These are phyloP conservation scores for Starmerella stigmatis DNA, from an alignment of 805 yeast genomes.

Conservation along the genomic window DNA sequence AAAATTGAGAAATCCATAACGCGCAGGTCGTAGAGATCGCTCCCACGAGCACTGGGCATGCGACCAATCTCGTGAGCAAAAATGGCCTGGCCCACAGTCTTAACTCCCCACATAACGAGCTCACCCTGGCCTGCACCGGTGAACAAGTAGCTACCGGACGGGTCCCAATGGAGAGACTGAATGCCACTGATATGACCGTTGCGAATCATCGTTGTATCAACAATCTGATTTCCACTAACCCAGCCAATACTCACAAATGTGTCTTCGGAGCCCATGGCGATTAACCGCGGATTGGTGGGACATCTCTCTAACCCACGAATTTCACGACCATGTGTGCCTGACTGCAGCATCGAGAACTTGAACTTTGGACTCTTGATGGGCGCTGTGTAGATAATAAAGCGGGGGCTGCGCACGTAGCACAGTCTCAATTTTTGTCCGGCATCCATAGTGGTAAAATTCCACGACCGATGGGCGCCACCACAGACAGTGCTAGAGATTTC, in stretches of 20 bases:
- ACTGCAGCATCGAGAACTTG: conserved; percentile 30
- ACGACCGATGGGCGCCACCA: conserved; percentile 85
- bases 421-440: conserved; percentile 29
- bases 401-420: conserved; percentile 28
- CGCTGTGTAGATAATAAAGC: conserved; percentile 42
- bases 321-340: conserved; percentile 88
- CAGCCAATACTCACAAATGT: conserved; percentile 61
- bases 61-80: conserved; percentile 42
- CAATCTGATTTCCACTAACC: conserved; percentile 40
- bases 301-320: conserved; percentile 62
- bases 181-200: conserved; percentile 83
- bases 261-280: conserved; percentile 83
- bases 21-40: conserved; percentile 67
- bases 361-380: conserved; percentile 13
- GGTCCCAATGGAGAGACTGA: conserved; percentile 52
- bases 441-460: conserved; percentile 40
- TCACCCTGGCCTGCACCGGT: conserved; percentile 71
- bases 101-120: conserved; percentile 64
- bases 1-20: conserved; percentile 71
- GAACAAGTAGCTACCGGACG: conserved; percentile 34
- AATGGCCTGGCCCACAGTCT: conserved; percentile 33
- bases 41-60: conserved; percentile 41
- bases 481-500: conserved; percentile 64
- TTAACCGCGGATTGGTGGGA: conserved; percentile 30
- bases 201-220: conserved; percentile 31